Base-by-base conservation (phyloP, 2,329 filamentous ascomycete genomes). In the Colletotrichum sansevieriae region DNA sequence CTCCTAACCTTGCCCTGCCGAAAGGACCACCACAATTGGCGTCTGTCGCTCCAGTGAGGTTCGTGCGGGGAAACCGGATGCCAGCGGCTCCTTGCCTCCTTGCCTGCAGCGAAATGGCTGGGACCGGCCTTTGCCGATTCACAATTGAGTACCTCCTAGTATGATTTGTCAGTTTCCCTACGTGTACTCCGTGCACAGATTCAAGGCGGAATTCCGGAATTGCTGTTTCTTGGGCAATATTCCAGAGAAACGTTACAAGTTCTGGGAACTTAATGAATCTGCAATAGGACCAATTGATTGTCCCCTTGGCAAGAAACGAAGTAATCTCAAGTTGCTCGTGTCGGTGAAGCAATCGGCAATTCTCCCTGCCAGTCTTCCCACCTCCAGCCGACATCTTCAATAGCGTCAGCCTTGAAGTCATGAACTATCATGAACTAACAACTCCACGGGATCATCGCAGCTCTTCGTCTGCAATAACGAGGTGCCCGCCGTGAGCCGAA, bases 391-490 rank as follows among this genome's bases (percentile, higher is more conserved):
- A 87, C 74, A 3, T 78, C 71, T 12, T 84, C 80, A 1, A 86
- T 77, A 10, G 80, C 72, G 25, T 83, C 81, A 0, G 78, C 83
- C 22, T 77, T 81, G 39, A 82, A 82, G 25, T 88, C 82, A 59
- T 88, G 82, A 0, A 90, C 73, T 35, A 86, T 80, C 6, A 59
- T 88, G 82, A 0, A 90, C 73, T 35, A 86, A 80, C 6, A 87
- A 78, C 35, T 82, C 81, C 29, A 85, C 79, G 1, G 81, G 77
- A 2, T 79, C 76, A 0, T 78, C 75, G 57, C 82, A 79, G 56
- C 80, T 63, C 20, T 70, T 55, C 2, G 76, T 76, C 9, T 79
- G 72, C 18, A 72, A 56, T 29, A 72, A 74, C 33, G 63, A 49
- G 35, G 8, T 39, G 3, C 63, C 67, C 10, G 52, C 37, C 1